A percentile compares a stretch with the other conserved stretches of the same genome.
Conservation (phyloP, 176 grass and related monocot species). For the Aegilops sharonensis region DNA sequence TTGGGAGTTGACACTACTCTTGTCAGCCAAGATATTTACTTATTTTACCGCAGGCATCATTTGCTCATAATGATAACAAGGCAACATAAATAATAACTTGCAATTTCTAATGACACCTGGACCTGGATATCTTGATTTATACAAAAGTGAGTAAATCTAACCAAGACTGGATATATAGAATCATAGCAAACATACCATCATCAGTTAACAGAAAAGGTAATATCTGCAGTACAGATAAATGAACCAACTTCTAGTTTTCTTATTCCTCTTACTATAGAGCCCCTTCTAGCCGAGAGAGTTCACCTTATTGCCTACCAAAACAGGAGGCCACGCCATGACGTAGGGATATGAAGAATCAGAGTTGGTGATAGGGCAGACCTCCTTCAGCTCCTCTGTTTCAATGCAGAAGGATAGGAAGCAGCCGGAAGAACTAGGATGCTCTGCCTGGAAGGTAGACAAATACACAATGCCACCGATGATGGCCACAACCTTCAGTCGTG, state of each 20-base stretch:
- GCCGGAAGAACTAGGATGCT: not conserved
- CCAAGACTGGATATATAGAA: not conserved
- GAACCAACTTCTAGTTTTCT: too few species aligned
- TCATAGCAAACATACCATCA: not conserved
- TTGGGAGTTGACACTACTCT: not conserved
- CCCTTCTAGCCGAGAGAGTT: too few species aligned
- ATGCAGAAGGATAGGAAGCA: constrained; percentile 2
- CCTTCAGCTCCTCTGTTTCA: too few species aligned
- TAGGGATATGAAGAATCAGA: too few species aligned
- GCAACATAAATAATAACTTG: too few species aligned
- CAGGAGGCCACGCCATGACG: too few species aligned
- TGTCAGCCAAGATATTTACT: not conserved
- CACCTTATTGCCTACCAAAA: too few species aligned
- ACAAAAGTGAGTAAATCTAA: not conserved
- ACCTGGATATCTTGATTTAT: not conserved
- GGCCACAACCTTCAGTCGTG: not conserved
- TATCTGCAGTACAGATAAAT: not conserved
- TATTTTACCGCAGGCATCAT: not conserved
- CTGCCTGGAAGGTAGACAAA: not conserved
- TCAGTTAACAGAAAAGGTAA: not conserved
- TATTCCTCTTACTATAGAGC: too few species aligned
- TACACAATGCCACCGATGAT: not conserved
- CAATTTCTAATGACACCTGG: too few species aligned
- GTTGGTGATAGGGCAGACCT: too few species aligned
- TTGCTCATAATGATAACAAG: not conserved